Conservation (phyloP, 129 eudicot genomes). For the Pulicaria dysenterica region DNA sequence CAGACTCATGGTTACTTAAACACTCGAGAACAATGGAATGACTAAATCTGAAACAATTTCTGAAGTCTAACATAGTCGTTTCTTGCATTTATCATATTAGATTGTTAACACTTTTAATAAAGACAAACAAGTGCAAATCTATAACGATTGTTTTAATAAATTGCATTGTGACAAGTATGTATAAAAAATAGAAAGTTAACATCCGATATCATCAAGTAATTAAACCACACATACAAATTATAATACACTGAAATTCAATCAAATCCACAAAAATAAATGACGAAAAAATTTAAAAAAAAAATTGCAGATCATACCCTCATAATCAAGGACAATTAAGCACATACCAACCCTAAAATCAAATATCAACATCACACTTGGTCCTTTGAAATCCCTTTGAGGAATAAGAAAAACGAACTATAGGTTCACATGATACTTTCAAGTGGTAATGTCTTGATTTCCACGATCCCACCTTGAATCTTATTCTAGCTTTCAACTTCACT, state of each 20-base stretch:
- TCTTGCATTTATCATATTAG: not conserved
- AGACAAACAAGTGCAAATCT: no score
- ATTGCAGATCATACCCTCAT: slow-evolving; percentile 27
- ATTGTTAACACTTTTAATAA: not conserved
- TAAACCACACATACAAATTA: slow-evolving; percentile 40
- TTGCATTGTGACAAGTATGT: no score
- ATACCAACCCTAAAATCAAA: slow-evolving; percentile 29
- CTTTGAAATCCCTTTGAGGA: slow-evolving; percentile 43
- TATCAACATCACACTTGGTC: slow-evolving; percentile 56
- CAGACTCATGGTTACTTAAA: no score
- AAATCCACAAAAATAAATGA: slow-evolving; percentile 4
- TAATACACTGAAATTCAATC: slow-evolving; percentile 23
- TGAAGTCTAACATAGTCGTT: no score
- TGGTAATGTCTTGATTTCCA: slow-evolving; percentile 63
- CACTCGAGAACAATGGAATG: no score
- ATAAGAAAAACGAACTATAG: slow-evolving; percentile 47
- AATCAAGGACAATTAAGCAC: slow-evolving; percentile 25
- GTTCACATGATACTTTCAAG: slow-evolving; percentile 61
- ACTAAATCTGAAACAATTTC: no score
- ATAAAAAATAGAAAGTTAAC: not conserved
- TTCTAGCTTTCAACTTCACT: slow-evolving; percentile 54
- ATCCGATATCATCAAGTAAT: slow-evolving; percentile 10
- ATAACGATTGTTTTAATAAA: no score
- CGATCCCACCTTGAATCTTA: slow-evolving; percentile 72
- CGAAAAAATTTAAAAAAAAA: not conserved